Base-by-base conservation (phyloP, 139 green algal species). In the Spirogloea muscicola region DNA sequence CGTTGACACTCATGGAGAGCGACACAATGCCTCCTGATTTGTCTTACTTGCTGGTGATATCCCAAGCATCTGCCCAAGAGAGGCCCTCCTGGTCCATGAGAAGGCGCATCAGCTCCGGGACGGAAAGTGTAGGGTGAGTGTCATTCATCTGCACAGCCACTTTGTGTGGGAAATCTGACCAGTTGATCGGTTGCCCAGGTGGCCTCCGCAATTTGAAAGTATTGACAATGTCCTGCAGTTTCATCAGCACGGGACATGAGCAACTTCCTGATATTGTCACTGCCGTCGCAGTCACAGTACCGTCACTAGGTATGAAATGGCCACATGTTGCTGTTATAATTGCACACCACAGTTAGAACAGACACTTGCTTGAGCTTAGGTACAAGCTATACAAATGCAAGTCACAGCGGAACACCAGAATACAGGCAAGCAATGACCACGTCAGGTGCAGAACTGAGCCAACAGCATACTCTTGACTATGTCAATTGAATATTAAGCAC, bases 51-150 rank as follows among this genome's bases (percentile, higher is more conserved):
- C 74, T 89, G 43, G 88, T 93, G 81, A 97, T 91, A 58, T 42
- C 79, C 92, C 92, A 96, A 25, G 91, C 93, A 0, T 84, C 46
- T 46, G 94, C 87, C 84, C 86, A 98, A 43, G 77, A 57, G 51
- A 98, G 84, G 40, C 87, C 88, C 79, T 98, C 86, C 63, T 91
- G 79, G 77, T 98, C 94, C n/a, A 98, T 90, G 49, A 98, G 88
- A 61, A 98, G 77, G 29, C 93, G 88, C 89, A 97, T 96, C 29
- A 98, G 87, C 88, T 98, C 94, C n/a, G 94, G 84, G 42, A 96
- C 89, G 1, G 89, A 92, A 57, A 97, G 93, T 67, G 94, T 96
- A 68, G 94, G 94, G 84, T 98, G 94, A 0, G 94, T 98, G 87
- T 98, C 94, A 83, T 98, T 97, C 84, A 97, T 86, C 90, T 98